Evolutionary conservation across 352 stramenopile genomes (phyloP), one percentile per base, ranked within the genome.

Genomic region (Phytophthora palmivora): DNA sequence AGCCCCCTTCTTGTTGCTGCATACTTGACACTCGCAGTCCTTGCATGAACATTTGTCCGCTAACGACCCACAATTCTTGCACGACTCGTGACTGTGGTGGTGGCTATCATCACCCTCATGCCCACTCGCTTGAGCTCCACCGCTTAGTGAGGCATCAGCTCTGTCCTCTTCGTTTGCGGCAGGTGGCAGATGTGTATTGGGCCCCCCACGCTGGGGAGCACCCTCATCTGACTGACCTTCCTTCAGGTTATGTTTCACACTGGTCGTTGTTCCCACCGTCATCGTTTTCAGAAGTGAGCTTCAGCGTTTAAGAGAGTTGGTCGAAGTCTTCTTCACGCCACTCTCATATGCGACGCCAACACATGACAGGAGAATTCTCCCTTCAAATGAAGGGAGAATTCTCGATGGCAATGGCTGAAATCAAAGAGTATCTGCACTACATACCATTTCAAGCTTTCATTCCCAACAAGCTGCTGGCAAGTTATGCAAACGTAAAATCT

Each of bases 11-110:
- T 67, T 72, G 37, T 16, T 58, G 32, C 47, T 51, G 45, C 74
- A 81, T 4, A 58, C 61, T 53, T 61, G 32, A 36, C 73, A 78
- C 47, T 69, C 55, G 53, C 70, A 83, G 38, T 70, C 48, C 62
- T 71, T 59, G 34, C 71, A 81, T 19, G 54, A 43, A 21, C 71
- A 79, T 42, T 73, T 72, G 24, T 58, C 48, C 8, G 44, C 44
- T 18, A 52, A 10, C 2, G 68, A 55, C 4, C 72, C 74, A 16
- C 71, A 83, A 30, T 19, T 67, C 21, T 67, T 72, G 28, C 61
- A 74, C 1, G 7, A 70, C 8, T 56, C 47, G n/a, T 60, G 56
- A 36, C 62, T 69, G 30, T 51, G 34, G 28, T 67, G 26, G 6
- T 4, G 4, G 18, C 39, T 49, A 26, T 48, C 26, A 15, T 8